These are phyloP conservation scores for Starmera quercuum DNA, from an alignment of 805 yeast genomes.

Conservation along the genomic window DNA sequence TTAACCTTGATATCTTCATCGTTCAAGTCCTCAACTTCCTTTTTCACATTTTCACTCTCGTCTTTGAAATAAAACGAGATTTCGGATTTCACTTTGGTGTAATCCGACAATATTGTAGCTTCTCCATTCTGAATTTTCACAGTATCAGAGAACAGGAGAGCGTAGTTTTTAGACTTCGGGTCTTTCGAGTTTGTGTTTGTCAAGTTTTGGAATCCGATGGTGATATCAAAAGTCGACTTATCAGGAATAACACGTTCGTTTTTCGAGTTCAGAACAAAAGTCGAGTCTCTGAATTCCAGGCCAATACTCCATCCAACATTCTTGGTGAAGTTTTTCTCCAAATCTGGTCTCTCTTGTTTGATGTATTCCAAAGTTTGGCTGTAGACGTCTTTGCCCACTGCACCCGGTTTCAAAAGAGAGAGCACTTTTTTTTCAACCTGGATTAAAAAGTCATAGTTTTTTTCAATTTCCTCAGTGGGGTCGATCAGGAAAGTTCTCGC, in stretches of 20 bases:
- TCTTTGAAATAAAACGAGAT: constrained; percentile 80
- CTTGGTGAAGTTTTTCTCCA: constrained; percentile 58
- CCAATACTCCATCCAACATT: constrained; percentile 88
- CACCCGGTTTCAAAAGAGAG: constrained; percentile 56
- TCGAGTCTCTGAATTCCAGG: constrained; percentile 78
- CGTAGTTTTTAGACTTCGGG: constrained; percentile 50
- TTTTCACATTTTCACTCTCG: constrained; percentile 38
- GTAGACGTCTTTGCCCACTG: constrained; percentile 57
- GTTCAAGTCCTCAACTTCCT: constrained; percentile 32
- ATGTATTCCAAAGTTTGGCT: constrained; percentile 53
- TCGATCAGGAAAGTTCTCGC: constrained; percentile 86
- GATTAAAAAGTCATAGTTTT: constrained; percentile 69
- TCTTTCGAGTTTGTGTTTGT: constrained; percentile 36
- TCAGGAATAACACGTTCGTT: constrained; percentile 59
- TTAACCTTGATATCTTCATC: constrained; percentile 22
- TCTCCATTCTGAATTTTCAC: constrained; percentile 53
- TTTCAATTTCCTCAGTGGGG: constrained; percentile 73
- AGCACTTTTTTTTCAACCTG: constrained; percentile 63
- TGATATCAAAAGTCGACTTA: constrained; percentile 68
- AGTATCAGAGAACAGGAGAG: constrained; percentile 75
- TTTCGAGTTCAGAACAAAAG: constrained; percentile 64
- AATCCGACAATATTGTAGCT: constrained; percentile 64
- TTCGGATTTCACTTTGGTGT: constrained; percentile 64
- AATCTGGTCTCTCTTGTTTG: constrained; percentile 54
- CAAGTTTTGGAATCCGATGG: constrained; percentile 70